Evolutionary conservation across 208 protist species (phyloP).

Genomic region (Crithidia sp.): DNA sequence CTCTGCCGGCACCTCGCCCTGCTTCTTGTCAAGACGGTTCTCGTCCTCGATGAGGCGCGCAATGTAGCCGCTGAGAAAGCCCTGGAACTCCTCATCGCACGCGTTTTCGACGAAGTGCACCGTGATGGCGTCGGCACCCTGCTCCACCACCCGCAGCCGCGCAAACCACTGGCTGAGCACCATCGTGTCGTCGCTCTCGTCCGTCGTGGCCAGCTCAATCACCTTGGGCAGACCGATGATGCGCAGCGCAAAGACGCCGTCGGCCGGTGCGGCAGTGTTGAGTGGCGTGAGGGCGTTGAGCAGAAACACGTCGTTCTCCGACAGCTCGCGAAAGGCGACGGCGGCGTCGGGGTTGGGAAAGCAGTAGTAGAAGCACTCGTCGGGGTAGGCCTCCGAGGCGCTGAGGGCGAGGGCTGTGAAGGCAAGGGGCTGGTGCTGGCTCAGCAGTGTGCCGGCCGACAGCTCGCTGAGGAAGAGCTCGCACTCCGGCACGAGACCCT

Average conservation of each 20-base stretch:
- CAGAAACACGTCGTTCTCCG: constrained; percentile 47
- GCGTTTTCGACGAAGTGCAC: constrained; percentile 65
- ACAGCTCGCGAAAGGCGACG: constrained; percentile 22
- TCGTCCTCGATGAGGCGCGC: constrained; percentile 63
- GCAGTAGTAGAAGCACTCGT: constrained; percentile 67
- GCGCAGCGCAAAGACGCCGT: constrained; percentile 41
- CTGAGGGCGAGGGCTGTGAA: constrained; percentile 73
- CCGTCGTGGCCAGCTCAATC: constrained; percentile 63
- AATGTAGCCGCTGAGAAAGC: constrained; percentile 49
- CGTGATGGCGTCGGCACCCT: constrained; percentile 42
- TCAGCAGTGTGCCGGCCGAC: constrained; percentile 48
- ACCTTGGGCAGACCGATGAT: constrained; percentile 76
- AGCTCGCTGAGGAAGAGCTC: constrained; percentile 42
- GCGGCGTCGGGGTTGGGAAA: constrained; percentile 28
- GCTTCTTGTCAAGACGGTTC: constrained; percentile 51
- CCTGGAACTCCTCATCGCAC: constrained; percentile 50
- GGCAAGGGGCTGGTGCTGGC: constrained; percentile 48
- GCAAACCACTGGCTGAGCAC: constrained; percentile 75
- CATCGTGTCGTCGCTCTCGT: constrained; percentile 49
- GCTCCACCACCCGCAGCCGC: constrained; percentile 53
- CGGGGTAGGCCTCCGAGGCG: constrained; percentile 53
- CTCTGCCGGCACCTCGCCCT: constrained; percentile 8
- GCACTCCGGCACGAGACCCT: constrained; percentile 39
- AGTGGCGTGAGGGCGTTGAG: constrained; percentile 64
- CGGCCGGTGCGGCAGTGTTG: constrained; percentile 23